These are phyloP conservation scores for Lactuca sativa DNA, from an alignment of 129 eudicot species.

Conservation along the genomic window DNA sequence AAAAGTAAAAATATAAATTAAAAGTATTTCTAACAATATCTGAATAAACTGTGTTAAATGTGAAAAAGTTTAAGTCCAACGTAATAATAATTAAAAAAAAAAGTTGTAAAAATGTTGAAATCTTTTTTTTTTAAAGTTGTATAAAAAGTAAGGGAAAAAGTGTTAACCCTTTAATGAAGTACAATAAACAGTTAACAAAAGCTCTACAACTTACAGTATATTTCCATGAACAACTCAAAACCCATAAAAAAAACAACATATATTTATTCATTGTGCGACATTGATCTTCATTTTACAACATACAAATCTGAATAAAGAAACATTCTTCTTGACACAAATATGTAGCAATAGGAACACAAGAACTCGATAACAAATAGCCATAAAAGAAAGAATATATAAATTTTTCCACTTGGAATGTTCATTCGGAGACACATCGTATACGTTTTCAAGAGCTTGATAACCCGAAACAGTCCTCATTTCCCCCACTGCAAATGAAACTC, in stretches of 20 bases:
- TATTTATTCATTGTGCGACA: conserved; percentile 43
- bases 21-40: no score
- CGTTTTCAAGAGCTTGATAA: conserved; percentile 72
- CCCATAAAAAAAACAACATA: background rate
- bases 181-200: no score
- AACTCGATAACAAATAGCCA: conserved; percentile 73
- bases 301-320: conserved; percentile 39
- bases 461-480: conserved; percentile 78
- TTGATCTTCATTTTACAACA: conserved; percentile 50
- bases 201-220: background rate
- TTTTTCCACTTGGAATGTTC: conserved; percentile 70
- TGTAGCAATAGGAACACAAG: conserved; percentile 69
- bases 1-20: no score
- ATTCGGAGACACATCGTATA: conserved; percentile 57
- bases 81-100: no score
- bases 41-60: no score
- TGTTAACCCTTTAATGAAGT: background rate
- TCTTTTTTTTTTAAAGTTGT: no score
- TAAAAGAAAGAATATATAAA: conserved; percentile 57
- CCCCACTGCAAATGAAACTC: conserved; percentile 78
- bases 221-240: background rate
- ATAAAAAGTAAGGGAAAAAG: no score
- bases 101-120: no score
- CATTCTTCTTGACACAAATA: conserved; percentile 45
- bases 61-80: no score